A percentile compares a stretch with the other conserved stretches of the same genome.
Conservation (phyloP, 2,329 filamentous ascomycete species). For the Fusarium pseudoanthophilum region DNA sequence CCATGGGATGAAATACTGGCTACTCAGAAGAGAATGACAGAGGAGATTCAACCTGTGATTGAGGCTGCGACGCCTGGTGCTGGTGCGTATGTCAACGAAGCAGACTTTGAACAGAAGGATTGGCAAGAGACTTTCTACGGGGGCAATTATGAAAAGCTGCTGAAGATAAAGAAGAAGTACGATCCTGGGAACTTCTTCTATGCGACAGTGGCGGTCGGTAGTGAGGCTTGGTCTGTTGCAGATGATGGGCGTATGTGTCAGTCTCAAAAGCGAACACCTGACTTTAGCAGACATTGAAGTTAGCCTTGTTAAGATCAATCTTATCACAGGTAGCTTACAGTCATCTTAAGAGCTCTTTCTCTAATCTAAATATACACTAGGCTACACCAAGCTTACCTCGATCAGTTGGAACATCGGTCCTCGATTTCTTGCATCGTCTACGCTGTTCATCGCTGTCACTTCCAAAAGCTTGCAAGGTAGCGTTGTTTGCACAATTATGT, state of each 20-base stretch:
- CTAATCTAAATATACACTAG: too few relatives aligned
- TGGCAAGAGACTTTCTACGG: constrained; percentile 60
- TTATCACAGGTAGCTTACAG: too few relatives aligned
- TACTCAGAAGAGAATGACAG: constrained; percentile 44
- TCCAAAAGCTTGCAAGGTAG: rapidly evolving
- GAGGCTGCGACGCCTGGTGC: constrained; percentile 53
- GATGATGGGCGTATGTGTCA: constrained; percentile 34
- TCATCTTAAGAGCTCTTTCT: too few relatives aligned
- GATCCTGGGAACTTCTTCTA: constrained; percentile 61
- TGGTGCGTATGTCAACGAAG: constrained; percentile 64
- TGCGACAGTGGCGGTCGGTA: constrained; percentile 60
- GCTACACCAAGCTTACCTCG: too few relatives aligned
- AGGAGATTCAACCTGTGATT: constrained; percentile 41
- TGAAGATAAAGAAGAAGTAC: constrained; percentile 60
- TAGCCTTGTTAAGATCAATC: too few relatives aligned
- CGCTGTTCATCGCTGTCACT: too few relatives aligned
- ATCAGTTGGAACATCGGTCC: too few relatives aligned
- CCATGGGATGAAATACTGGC: constrained; percentile 46
- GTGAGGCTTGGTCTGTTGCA: constrained; percentile 56
- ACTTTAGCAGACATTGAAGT: neutral
- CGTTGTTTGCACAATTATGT: neutral
- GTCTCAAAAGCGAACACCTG: too few relatives aligned
- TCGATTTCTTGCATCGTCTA: too few relatives aligned
- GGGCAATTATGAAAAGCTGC: constrained; percentile 54
- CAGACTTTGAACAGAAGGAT: constrained; percentile 55